Percentiles rank a stretch among this genome's conserved stretches.
Evolutionary conservation across 2,329 filamentous ascomycete species (phyloP).

Genomic region (Claviceps humidiphila): DNA sequence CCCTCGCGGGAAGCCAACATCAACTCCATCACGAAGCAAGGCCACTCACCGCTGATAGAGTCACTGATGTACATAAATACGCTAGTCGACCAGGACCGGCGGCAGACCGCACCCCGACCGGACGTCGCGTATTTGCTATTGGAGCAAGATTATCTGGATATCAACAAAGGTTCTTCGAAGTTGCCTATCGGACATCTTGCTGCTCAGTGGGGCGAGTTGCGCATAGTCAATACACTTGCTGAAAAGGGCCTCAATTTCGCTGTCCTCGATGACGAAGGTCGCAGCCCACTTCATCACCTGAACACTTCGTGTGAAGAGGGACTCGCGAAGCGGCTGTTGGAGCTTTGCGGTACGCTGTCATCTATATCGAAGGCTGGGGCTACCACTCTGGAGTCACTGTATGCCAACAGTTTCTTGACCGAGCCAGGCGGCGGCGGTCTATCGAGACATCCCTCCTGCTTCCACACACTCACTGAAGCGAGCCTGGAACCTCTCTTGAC

Average conservation of each 20-base stretch:
- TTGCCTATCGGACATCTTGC: constrained; percentile 3
- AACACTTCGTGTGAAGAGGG: constrained; percentile 13
- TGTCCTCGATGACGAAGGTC: constrained; percentile 6
- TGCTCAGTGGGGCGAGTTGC: constrained; percentile 16
- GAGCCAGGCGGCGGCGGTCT: not conserved
- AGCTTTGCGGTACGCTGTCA: constrained; percentile 9
- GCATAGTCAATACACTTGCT: constrained; percentile 12
- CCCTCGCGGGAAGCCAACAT: constrained; percentile 16
- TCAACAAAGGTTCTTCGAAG: constrained; percentile 6
- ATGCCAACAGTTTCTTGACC: constrained; percentile 12
- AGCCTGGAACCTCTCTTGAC: constrained; percentile 13
- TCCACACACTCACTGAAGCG: constrained; percentile 5
- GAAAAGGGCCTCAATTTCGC: constrained; percentile 9
- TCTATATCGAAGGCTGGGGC: constrained; percentile 6
- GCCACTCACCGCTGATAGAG: constrained; percentile 19
- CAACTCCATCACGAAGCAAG: constrained; percentile 7
- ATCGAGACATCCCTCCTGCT: constrained; percentile 14
- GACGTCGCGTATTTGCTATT: constrained; percentile 10
- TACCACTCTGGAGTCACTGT: constrained; percentile 18
- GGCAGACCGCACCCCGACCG: not conserved
- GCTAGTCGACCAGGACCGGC: not conserved
- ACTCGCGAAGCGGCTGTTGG: constrained; percentile 14
- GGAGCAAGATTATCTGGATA: constrained; percentile 4
- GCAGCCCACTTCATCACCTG: constrained; percentile 13
- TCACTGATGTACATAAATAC: constrained; percentile 13